Evolutionary conservation across 306 rosid species (phyloP).

Genomic region (Mimosa pudica): DNA sequence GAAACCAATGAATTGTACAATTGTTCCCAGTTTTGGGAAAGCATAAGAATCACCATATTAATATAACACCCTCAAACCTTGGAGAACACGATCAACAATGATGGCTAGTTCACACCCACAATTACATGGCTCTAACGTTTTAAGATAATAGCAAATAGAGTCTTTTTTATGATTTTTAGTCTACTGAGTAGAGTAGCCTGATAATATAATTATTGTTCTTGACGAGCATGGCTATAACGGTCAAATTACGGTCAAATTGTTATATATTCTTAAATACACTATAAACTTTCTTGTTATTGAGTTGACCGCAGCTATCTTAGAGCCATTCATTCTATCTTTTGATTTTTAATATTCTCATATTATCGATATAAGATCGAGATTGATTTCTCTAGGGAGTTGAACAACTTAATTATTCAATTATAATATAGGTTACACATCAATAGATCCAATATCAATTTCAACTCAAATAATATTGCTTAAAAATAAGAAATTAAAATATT

Average conservation of each 20-base stretch:
- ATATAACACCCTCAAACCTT: slow-evolving; percentile 15
- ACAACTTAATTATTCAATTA: too few relatives aligned
- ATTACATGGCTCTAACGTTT: not conserved
- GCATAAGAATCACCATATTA: not conserved
- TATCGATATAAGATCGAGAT: too few relatives aligned
- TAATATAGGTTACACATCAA: too few relatives aligned
- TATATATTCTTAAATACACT: not conserved
- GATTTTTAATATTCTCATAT: too few relatives aligned
- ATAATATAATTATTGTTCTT: slow-evolving; percentile 14
- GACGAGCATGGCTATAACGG: slow-evolving; percentile 6
- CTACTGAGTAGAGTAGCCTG: slow-evolving; percentile 2
- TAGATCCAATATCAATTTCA: too few relatives aligned
- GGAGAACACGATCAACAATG: slow-evolving; percentile 12
- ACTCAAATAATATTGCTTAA: too few relatives aligned
- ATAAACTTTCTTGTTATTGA: slow-evolving; percentile 25
- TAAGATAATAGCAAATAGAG: not conserved
- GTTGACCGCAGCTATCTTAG: not conserved
- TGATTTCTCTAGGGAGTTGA: too few relatives aligned
- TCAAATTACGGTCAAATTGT: not conserved
- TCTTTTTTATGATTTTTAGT: not conserved
- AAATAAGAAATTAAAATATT: too few relatives aligned
- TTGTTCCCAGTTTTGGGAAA: not conserved
- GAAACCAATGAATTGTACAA: too few relatives aligned
- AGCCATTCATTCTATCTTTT: too few relatives aligned
- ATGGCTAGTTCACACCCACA: slow-evolving; percentile 19